phyloP scores from a whole-genome alignment of 2,329 filamentous ascomycete genomes.

The Didymella lethalis region DNA sequence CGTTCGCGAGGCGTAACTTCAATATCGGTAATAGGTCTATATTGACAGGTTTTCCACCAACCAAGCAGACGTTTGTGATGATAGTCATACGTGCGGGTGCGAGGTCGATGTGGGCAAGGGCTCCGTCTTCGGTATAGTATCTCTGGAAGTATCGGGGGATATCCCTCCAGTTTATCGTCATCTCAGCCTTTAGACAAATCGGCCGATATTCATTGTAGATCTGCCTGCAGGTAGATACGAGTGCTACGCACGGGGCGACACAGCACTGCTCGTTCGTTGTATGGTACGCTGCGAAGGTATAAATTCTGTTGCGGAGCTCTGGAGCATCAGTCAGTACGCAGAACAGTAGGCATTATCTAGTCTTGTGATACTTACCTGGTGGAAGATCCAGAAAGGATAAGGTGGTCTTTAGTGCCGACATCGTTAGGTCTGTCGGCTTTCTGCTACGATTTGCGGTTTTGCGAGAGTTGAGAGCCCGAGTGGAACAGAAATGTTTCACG shows the following conservation, averaged over 20 bases:
- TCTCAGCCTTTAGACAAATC: conserved; percentile 3
- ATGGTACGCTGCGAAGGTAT: neutral
- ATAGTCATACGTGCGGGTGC: conserved; percentile 8
- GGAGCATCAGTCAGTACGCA: neutral
- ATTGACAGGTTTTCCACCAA: neutral
- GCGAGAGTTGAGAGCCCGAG: neutral
- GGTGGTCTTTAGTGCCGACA: neutral
- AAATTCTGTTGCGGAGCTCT: conserved; percentile 15
- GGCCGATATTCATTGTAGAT: conserved; percentile 9
- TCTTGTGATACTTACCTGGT: neutral
- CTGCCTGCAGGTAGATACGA: conserved; percentile 4
- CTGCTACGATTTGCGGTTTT: neutral
- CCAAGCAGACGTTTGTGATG: neutral
- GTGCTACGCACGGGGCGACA: conserved; percentile 1
- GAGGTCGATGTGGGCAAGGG: neutral
- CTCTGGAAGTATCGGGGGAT: neutral
- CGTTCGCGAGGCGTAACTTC: conserved; percentile 1
- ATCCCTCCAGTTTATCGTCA: conserved; percentile 12
- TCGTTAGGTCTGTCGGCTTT: neutral
- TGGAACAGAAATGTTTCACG: neutral
- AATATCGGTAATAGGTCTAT: conserved; percentile 8
- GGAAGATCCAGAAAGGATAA: conserved; percentile 1
- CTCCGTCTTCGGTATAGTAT: conserved; percentile 3
- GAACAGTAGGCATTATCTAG: too few species aligned
- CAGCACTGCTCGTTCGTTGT: neutral